phyloP scores from a whole-genome alignment of 768 basidiomycete species.

The Collybiopsis confluens region DNA sequence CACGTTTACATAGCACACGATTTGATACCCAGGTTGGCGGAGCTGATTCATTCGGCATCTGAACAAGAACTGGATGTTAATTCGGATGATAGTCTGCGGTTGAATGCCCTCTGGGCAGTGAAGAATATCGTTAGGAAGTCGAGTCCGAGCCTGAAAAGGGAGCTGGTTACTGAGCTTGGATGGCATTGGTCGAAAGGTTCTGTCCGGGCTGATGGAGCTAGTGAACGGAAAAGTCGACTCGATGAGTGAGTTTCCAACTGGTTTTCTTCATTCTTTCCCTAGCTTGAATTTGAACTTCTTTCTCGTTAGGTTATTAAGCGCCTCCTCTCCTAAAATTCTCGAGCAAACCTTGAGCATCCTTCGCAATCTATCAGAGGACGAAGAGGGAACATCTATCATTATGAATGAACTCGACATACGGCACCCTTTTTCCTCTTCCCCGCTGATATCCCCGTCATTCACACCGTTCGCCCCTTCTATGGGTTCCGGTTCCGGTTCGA shows the following conservation, averaged over 20 bases:
- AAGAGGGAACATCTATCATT: conserved; percentile 59
- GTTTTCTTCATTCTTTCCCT: not conserved
- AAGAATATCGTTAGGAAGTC: conserved; percentile 79
- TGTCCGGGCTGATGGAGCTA: not conserved
- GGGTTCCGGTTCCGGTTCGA: conserved; percentile 30
- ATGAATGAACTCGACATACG: conserved; percentile 39
- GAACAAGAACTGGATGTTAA: not conserved
- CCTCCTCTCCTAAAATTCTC: conserved; percentile 46
- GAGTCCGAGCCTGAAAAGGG: conserved; percentile 51
- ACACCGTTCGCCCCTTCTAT: conserved; percentile 27
- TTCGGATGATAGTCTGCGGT: conserved; percentile 50
- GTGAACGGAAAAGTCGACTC: not conserved
- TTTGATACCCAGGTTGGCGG: conserved; percentile 58
- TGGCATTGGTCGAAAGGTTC: conserved; percentile 55
- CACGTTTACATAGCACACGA: conserved; percentile 69
- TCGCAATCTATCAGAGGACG: conserved; percentile 63
- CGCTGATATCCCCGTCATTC: conserved; percentile 18
- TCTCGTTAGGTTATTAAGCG: conserved; percentile 28
- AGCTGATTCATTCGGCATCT: conserved; percentile 33
- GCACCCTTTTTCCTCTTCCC: not conserved
- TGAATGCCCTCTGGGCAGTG: conserved; percentile 82
- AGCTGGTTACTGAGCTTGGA: conserved; percentile 64
- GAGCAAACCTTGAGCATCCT: conserved; percentile 71
- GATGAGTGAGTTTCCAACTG: conserved; percentile 1
- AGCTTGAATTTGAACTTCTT: not conserved